A percentile compares a stretch with the other conserved stretches of the same genome.
These are phyloP conservation scores for Hypoxylon trugodes DNA, from an alignment of 495 filamentous ascomycete species.

Conservation along the genomic window DNA sequence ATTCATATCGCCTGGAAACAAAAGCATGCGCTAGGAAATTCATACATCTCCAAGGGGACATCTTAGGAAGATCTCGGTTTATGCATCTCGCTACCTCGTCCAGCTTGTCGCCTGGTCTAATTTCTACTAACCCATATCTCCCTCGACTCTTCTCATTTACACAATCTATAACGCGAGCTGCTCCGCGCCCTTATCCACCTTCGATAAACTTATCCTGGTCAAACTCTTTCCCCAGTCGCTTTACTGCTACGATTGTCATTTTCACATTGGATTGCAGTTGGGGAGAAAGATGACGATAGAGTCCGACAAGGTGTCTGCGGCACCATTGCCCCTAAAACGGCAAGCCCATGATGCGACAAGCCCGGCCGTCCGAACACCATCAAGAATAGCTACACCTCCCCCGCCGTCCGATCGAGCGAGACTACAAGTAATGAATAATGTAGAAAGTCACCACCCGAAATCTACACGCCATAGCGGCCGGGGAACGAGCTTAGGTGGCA, in stretches of 20 bases:
- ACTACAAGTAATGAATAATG: slow-evolving; percentile 46
- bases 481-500: slow-evolving; percentile 24
- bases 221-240: too few relatives aligned
- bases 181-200: slow-evolving; percentile 1
- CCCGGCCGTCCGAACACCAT: slow-evolving; percentile 44
- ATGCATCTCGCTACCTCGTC: background rate
- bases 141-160: background rate
- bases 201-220: background rate
- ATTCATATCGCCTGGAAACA: background rate
- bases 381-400: slow-evolving; percentile 50
- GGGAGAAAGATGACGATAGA: slow-evolving; percentile 47
- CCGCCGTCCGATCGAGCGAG: slow-evolving; percentile 47
- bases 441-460: slow-evolving; percentile 35
- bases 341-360: slow-evolving; percentile 45
- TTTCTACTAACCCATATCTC: slow-evolving; percentile 1
- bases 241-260: background rate
- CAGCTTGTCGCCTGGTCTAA: background rate
- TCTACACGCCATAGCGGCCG: slow-evolving; percentile 44
- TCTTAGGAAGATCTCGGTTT: slow-evolving; percentile 8
- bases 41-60: slow-evolving; percentile 15
- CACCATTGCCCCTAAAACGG: slow-evolving; percentile 48
- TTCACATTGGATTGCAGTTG: background rate
- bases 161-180: background rate
- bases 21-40: slow-evolving; percentile 35
- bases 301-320: slow-evolving; percentile 40